Evolutionary conservation across 306 rosid species (phyloP), one percentile per base, ranked within the genome.

Genomic region (Vigna nakashimae): DNA sequence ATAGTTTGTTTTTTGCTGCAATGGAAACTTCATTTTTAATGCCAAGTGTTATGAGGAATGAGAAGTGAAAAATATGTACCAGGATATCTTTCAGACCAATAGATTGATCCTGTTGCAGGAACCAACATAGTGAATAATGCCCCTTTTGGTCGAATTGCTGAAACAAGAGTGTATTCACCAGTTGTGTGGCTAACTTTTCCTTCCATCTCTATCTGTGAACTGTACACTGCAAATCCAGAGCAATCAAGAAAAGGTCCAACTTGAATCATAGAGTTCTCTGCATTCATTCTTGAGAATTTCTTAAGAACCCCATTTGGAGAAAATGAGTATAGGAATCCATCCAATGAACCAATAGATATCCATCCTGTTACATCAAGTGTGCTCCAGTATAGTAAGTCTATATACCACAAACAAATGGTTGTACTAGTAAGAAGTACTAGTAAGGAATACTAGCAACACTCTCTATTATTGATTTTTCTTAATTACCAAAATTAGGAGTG

Each of bases 331-430:
- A 93, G 71, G 77, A 84, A 91, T 28, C 94, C 98, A 62, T 93
- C 96, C 78, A 89, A 75, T 4, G 98, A 93, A 66, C 93, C 96
- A 58, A 91, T 81, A 26, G 94, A 91, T 73, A 91, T 73, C 94
- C 96, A 91, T 75, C 98, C 98, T 91, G 73, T 82, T 43, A 32
- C 52, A 73, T 55, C 65, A 71, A 57, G 42, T 32, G 58, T 43
- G 28, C 36, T 48, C 30, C 7, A 75, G 34, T 9, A 48, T 34
- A 53, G 14, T 34, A 75, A 59, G 58, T 69, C 68, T n/a, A 50
- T 79, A 59, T 36, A 13, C 45, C 66, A 16, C 75, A 56, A 20
- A 46, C 0, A 15, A 57, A 11, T 77, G 43, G 59, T 53, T 65
- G 74, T 49, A 36, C 17, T 72, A 3, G 14, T 43, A 43, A 43